Conservation (phyloP, 2,329 filamentous ascomycete genomes). For the Colletotrichum viniferum region DNA sequence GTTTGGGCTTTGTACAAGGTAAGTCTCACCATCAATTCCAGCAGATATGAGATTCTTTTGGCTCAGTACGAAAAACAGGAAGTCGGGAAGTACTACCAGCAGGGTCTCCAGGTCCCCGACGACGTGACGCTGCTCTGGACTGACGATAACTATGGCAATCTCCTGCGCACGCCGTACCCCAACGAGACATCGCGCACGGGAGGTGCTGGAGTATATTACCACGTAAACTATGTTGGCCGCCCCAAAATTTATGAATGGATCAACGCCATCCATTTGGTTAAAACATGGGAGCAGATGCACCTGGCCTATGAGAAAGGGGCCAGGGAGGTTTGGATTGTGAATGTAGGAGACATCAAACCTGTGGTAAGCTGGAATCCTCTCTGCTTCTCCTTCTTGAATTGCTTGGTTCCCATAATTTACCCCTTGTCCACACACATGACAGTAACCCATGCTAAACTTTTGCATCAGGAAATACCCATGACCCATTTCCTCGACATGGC, state of each 20-base stretch:
- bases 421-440: neutral
- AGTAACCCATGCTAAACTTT: neutral
- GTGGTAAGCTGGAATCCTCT: constrained; percentile 25
- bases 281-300: constrained; percentile 70
- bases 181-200: constrained; percentile 58
- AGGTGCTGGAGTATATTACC: constrained; percentile 65
- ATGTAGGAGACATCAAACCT: constrained; percentile 68
- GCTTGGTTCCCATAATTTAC: accelerated
- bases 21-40: neutral
- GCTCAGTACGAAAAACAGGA: constrained; percentile 25
- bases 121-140: constrained; percentile 67
- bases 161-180: constrained; percentile 59
- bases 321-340: constrained; percentile 64
- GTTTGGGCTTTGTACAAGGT: constrained; percentile 63
- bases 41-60: no score
- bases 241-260: constrained; percentile 67
- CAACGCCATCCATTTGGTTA: constrained; percentile 69
- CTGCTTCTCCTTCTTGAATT: accelerated
- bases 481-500: constrained; percentile 60
- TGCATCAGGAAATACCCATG: constrained; percentile 43
- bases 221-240: constrained; percentile 60
- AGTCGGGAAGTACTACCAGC: constrained; percentile 62
- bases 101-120: constrained; percentile 63
- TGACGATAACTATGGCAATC: constrained; percentile 68
- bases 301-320: constrained; percentile 61